A percentile compares a stretch with the other conserved stretches of the same genome.
Conservation (phyloP, 1,284 basidiomycete species). For the Cryptococcus sp. region DNA sequence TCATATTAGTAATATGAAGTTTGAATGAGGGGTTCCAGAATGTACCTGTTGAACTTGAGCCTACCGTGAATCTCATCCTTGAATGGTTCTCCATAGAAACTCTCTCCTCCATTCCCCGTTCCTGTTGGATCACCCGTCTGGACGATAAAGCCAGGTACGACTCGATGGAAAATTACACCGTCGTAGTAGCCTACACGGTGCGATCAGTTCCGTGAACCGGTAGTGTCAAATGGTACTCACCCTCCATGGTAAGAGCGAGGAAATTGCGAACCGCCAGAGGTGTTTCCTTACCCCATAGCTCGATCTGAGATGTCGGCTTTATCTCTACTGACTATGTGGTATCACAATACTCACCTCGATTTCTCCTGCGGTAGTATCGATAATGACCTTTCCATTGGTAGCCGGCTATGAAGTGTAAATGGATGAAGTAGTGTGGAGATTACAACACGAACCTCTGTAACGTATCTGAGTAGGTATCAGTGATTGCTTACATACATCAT, state of each 20-base stretch:
- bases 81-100: constrained; percentile 86
- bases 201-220: constrained; percentile 4
- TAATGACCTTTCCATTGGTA: constrained; percentile 76
- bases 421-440: not conserved
- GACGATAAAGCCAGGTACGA: constrained; percentile 72
- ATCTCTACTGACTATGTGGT: constrained; percentile 1
- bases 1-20: not conserved
- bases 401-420: constrained; percentile 43
- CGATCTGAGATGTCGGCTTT: constrained; percentile 53
- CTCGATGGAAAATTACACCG: constrained; percentile 87
- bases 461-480: constrained; percentile 24
- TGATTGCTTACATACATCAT: not conserved
- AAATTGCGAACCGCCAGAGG: constrained; percentile 93
- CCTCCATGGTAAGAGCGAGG: constrained; percentile 82
- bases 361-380: constrained; percentile 86
- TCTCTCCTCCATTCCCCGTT: constrained; percentile 85
- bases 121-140: constrained; percentile 95
- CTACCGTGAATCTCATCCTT: constrained; percentile 92
- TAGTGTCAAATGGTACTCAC: constrained; percentile 50
- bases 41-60: constrained; percentile 52
- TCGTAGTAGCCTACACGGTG: constrained; percentile 82
- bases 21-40: not conserved
- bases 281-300: constrained; percentile 92
- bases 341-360: constrained; percentile 57
- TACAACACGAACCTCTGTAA: constrained; percentile 32